phyloP scores from a whole-genome alignment of 164 flowering plant genomes.

The Protea cynaroides region DNA sequence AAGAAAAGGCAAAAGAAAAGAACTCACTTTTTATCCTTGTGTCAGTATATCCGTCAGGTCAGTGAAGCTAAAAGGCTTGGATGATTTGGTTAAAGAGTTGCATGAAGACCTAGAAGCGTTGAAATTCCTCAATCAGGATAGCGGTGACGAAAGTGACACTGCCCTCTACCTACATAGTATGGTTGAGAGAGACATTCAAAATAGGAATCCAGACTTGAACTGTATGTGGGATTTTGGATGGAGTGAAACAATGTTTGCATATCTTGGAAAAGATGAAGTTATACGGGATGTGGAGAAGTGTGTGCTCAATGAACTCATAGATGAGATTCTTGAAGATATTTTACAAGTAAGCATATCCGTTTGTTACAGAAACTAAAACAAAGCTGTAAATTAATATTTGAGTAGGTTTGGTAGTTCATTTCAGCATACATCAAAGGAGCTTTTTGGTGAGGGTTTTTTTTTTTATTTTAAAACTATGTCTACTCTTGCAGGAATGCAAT shows the following conservation, averaged over 20 bases:
- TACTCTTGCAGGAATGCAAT: not conserved
- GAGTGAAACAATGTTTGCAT: conserved; percentile 31
- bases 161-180: conserved; percentile 43
- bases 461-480: not conserved
- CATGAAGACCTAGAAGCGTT: conserved; percentile 46
- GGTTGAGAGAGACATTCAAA: conserved; percentile 52
- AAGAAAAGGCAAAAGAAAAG: conserved; percentile 65
- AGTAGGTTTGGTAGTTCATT: not conserved
- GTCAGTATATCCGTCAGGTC: conserved; percentile 16
- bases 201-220: conserved; percentile 45
- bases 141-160: conserved; percentile 21
- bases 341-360: conserved; percentile 3
- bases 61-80: conserved; percentile 35
- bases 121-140: conserved; percentile 26
- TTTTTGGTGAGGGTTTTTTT: not conserved
- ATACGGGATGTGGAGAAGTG: conserved; percentile 54
- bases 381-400: not conserved
- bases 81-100: conserved; percentile 61
- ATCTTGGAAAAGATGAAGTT: conserved; percentile 49
- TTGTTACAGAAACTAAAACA: not conserved
- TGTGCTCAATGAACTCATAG: conserved; percentile 51
- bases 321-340: conserved; percentile 47
- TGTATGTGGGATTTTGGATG: conserved; percentile 89
- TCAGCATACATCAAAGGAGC: conserved; percentile 6
- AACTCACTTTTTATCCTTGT: conserved; percentile 36